Evolutionary conservation across 2,329 filamentous ascomycete genomes (phyloP), one percentile per base, ranked within the genome.

Genomic region (Neonectria punicea): DNA sequence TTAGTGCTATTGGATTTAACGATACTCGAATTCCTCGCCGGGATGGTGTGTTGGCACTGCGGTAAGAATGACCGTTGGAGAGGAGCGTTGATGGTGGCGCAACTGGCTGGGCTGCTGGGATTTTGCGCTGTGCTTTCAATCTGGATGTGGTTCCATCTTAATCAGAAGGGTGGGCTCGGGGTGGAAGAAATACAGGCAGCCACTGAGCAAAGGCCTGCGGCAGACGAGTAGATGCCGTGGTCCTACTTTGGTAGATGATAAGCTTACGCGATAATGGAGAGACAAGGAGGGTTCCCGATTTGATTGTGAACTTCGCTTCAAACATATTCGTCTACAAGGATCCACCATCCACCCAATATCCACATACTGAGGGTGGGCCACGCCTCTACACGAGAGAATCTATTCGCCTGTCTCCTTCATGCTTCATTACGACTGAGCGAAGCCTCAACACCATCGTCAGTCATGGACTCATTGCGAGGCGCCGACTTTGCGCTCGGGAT

Each of bases 401-500:
- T 18, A 32, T 50, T n/a, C 8, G 14, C 16, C 14, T n/a, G 25
- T 20, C 55, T 47, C 58, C 30, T 36, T 10, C 14, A 16, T n/a
- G 34, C 32, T 28, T 28, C 22, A 25, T 7, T 16, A 9, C 53
- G 28, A 60, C 47, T 63, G 30, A 22, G 14, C 34, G 9, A 47
- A 46, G 36, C 28, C 20, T 47, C 46, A 63, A 43, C 51, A 53
- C 7, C 36, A 39, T 6, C 5, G 0, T 47, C 53, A 43, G 22
- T 22, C 22, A 57, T 53, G 53, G 58, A 25, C 7, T 65, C 67
- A 16, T 44, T 66, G 0, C 53, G 56, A 0, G 56, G 56, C 4
- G 53, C 65, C 3, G 74, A 74, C 39, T 77, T 79, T 32, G 69
- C 67, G 18, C 56, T 76, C 1, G 76, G 77, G 25, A 71, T 79